Percentiles rank a stretch among this genome's conserved stretches.
Conservation (phyloP, 2,329 filamentous ascomycete genomes). For the Hortaea werneckii region DNA sequence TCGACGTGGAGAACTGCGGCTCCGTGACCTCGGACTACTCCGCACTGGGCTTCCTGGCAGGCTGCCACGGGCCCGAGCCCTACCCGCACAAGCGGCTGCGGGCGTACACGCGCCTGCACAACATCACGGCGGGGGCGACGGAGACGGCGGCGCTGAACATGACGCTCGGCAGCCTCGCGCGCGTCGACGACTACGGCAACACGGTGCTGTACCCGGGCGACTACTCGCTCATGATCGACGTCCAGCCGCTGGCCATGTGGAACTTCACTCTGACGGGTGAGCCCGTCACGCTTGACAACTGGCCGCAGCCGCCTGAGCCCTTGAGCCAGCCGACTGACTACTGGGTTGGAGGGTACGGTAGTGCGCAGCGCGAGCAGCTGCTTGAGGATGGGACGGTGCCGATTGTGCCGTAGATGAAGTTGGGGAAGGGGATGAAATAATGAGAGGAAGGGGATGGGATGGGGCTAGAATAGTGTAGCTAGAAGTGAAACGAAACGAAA, state of each 20-base stretch:
- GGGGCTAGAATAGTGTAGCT: neutral
- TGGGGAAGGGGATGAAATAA: neutral
- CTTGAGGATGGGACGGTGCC: neutral
- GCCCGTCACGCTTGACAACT: constrained; percentile 1
- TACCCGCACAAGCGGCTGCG: constrained; percentile 35
- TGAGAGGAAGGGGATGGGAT: neutral
- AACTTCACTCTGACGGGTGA: constrained; percentile 10
- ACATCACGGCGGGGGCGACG: constrained; percentile 7
- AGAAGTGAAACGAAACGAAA: too few relatives aligned
- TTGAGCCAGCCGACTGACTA: constrained; percentile 2
- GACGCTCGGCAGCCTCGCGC: constrained; percentile 29
- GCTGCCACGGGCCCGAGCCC: constrained; percentile 29
- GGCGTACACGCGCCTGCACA: constrained; percentile 10
- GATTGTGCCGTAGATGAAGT: neutral
- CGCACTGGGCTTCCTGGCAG: constrained; percentile 30
- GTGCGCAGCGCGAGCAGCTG: constrained; percentile 1
- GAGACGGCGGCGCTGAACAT: constrained; percentile 25
- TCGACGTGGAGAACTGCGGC: constrained; percentile 29
- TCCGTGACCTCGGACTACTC: constrained; percentile 30
- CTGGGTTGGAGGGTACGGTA: constrained; percentile 5
- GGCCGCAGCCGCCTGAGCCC: constrained; percentile 2
- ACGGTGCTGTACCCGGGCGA: constrained; percentile 32
- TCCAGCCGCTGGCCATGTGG: constrained; percentile 26
- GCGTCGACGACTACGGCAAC: constrained; percentile 30
- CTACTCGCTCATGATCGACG: constrained; percentile 33